phyloP scores from a whole-genome alignment of 83 land plant genomes.

The Isoetes engelmannii region DNA sequence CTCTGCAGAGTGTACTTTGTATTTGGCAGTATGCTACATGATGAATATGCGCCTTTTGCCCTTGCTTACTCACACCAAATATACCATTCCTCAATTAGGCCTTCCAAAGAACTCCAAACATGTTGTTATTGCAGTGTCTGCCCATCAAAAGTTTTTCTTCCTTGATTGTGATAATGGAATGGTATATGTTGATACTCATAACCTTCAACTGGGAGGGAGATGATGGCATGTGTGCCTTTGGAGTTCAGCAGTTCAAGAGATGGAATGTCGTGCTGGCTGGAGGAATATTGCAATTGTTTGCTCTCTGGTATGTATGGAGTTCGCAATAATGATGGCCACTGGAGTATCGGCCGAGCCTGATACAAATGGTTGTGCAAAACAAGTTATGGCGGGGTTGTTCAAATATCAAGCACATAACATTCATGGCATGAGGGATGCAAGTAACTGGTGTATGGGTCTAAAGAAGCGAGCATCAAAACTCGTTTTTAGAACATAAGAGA shows the following conservation, averaged over 20 bases:
- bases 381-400: no score
- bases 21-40: no score
- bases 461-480: no score
- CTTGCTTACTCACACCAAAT: constrained; percentile 28
- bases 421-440: no score
- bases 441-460: no score
- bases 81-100: constrained; percentile 12
- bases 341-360: constrained; percentile 54
- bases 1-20: no score
- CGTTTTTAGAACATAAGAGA: no score
- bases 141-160: constrained; percentile 52
- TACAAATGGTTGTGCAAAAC: no score
- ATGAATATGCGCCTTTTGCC: constrained; percentile 67
- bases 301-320: constrained; percentile 48
- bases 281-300: constrained; percentile 63
- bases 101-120: constrained; percentile 28
- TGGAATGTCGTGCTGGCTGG: constrained; percentile 83
- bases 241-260: constrained; percentile 37
- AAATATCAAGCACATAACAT: no score
- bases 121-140: constrained; percentile 61
- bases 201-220: constrained; percentile 48
- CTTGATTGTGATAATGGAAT: constrained; percentile 67
- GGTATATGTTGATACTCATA: constrained; percentile 73
- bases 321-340: constrained; percentile 25
- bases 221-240: constrained; percentile 78